Evolutionary conservation across 1,284 basidiomycete genomes (phyloP), one percentile per base, ranked within the genome.

Genomic region (Ustilago trichophora): DNA sequence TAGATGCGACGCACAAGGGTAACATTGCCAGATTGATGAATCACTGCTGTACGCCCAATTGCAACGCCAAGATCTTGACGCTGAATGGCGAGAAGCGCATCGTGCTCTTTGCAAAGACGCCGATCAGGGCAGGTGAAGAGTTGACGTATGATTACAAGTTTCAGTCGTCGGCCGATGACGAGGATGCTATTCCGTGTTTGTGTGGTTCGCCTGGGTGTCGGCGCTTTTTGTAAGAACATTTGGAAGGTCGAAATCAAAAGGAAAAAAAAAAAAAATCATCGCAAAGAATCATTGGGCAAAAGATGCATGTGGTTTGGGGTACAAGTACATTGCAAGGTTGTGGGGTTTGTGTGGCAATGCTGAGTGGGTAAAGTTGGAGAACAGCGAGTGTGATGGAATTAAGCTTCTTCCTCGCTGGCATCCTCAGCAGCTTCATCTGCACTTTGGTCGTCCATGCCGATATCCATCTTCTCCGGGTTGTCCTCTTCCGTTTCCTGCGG

Each of bases 1-100:
- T 98, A 78, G 95, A 98, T 84, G 95, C 95, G 4, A 98, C 95
- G 56, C 95, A 95, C 87, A 96, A 94, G 84, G 95, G 95, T 27
- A 96, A 94, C 83, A 89, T 98, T 79, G 94, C 71, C 2, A 51
- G 78, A 8, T 46, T 80, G 41, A 80, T 80, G 78, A 80, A 80
- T 22, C 95, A 98, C 81, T 97, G 85, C 88, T 99, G 95, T 81
- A 92, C 94, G 78, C 95, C 95, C 7, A 97, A 96, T 76, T 97
- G 94, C 79, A 96, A 90, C 15, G 95, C 95, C 37, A 96, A 95
- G 85, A 98, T 99, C 82, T 94, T 98, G 79, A 97, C 93, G 54
- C 93, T 99, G 83, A 95, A 90, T 77, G 92, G 93, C 29, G 92
- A 95, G 84, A 97, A 97, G 86, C 93, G 97, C 86, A 98, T 99